These are phyloP conservation scores for Solanum hybrid DNA, from an alignment of 305 asterid species.

Conservation along the genomic window DNA sequence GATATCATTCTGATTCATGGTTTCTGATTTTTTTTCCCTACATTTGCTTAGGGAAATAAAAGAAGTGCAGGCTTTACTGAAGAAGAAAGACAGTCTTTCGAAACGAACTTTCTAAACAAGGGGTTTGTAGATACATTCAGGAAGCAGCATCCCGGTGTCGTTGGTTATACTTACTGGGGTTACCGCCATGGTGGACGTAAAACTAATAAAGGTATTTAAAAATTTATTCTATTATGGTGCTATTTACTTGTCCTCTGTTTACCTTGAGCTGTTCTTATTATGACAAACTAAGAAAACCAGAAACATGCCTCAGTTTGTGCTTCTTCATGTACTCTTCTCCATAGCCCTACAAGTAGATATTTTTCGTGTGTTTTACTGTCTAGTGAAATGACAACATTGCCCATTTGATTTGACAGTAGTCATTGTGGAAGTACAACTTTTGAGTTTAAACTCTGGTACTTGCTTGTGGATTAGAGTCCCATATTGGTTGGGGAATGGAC, in stretches of 20 bases:
- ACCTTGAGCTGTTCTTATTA: not conserved
- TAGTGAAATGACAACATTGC: not conserved
- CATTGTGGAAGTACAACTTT: not conserved
- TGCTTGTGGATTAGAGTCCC: not conserved
- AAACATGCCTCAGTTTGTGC: not conserved
- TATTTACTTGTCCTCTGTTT: not conserved
- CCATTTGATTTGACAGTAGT: not conserved
- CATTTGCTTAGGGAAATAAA: slow-evolving; percentile 70
- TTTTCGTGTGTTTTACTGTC: not conserved
- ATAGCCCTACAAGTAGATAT: not conserved
- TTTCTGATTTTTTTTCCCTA: not conserved
- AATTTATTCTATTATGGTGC: not conserved
- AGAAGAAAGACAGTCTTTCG: slow-evolving; percentile 80
- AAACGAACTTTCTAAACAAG: slow-evolving; percentile 54
- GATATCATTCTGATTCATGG: not conserved
- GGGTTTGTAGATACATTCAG: slow-evolving; percentile 92
- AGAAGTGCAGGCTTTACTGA: slow-evolving; percentile 93
- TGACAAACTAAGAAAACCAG: not conserved
- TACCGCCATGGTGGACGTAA: slow-evolving; percentile 81
- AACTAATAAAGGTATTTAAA: slow-evolving; percentile 61
- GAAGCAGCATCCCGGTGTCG: slow-evolving; percentile 81
- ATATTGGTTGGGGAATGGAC: not conserved
- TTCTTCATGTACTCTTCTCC: not conserved
- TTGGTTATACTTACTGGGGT: slow-evolving; percentile 96
- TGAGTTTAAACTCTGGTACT: not conserved